Evolutionary conservation across 177 flowering plant genomes (phyloP).

Genomic region (Telopea speciosissima): DNA sequence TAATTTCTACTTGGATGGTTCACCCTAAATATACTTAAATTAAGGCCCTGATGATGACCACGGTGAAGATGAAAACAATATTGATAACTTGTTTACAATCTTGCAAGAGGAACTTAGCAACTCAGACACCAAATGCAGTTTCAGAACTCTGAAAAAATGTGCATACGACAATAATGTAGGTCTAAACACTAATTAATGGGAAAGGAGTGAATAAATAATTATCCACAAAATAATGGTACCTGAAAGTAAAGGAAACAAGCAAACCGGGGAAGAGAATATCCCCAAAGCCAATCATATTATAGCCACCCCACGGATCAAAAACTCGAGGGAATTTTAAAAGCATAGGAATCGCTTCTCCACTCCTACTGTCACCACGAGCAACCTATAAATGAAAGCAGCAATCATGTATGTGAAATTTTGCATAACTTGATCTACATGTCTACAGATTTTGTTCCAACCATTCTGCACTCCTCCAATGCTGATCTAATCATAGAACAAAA

Average conservation of each 20-base stretch:
- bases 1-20: too few species aligned
- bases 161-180: neutral
- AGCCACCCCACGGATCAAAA: conserved; percentile 87
- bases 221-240: conserved; percentile 36
- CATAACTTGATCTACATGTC: neutral
- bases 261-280: conserved; percentile 91
- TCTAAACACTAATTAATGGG: neutral
- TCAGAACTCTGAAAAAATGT: neutral
- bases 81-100: neutral
- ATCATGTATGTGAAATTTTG: neutral
- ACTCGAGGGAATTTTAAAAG: conserved; percentile 73
- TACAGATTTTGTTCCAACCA: neutral
- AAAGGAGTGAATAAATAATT: neutral
- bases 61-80: neutral
- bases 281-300: conserved; percentile 92
- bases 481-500: conserved; percentile 1
- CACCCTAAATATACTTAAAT: too few species aligned
- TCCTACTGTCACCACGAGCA: conserved; percentile 75
- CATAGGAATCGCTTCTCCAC: conserved; percentile 88
- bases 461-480: neutral
- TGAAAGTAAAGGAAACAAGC: conserved; percentile 60
- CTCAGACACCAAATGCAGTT: neutral
- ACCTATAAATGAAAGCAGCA: conserved; percentile 37
- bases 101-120: neutral
- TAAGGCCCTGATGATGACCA: too few species aligned